Evolutionary conservation across 805 yeast species (phyloP).

Genomic region (Saturnispora galanensis): DNA sequence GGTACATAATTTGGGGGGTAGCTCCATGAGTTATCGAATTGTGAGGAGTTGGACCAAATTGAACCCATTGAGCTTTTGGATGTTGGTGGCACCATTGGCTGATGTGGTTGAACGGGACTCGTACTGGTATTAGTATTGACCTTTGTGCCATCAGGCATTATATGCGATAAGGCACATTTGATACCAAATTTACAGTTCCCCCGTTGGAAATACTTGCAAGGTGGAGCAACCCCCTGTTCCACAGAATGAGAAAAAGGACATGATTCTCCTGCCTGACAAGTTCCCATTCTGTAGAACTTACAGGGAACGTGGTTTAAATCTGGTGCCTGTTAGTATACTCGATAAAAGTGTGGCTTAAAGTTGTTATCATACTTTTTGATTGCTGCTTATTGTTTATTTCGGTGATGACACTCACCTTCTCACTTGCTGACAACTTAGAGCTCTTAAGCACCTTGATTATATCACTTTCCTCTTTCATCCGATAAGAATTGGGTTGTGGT

Average conservation of each 20-base stretch:
- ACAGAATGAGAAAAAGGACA: constrained; percentile 86
- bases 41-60: neutral
- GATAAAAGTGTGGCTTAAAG: neutral
- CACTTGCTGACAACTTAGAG: constrained; percentile 15
- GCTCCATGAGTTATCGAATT: too few species aligned
- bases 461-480: constrained; percentile 9
- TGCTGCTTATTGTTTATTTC: constrained; percentile 19
- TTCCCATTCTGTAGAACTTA: constrained; percentile 84
- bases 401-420: constrained; percentile 16
- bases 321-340: constrained; percentile 11
- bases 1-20: too few species aligned
- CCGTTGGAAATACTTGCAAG: constrained; percentile 89
- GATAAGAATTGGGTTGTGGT: too few species aligned
- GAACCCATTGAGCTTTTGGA: neutral
- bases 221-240: constrained; percentile 45
- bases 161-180: constrained; percentile 90
- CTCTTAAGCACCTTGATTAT: constrained; percentile 15
- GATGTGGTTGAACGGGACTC: neutral
- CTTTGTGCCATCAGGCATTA: constrained; percentile 79
- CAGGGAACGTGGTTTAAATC: constrained; percentile 93
- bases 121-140: constrained; percentile 37
- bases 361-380: constrained; percentile 16
- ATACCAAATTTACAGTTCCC: constrained; percentile 96
- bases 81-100: constrained; percentile 11
- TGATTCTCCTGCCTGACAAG: constrained; percentile 87